These are phyloP conservation scores for Kluyveromyces starmeri DNA, from an alignment of 805 yeast species.

Conservation along the genomic window DNA sequence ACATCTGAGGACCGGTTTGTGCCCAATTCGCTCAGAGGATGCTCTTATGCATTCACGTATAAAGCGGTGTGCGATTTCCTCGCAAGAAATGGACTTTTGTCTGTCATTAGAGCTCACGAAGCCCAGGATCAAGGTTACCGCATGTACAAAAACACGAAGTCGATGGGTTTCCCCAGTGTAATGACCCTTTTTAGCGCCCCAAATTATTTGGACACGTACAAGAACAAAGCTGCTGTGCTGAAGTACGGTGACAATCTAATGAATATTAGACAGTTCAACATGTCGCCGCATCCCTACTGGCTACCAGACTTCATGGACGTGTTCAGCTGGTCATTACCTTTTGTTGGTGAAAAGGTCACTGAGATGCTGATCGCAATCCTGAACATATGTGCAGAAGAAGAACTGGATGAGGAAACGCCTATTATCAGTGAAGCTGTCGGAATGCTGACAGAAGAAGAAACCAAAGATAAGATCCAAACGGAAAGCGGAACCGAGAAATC, in stretches of 20 bases:
- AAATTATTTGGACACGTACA: slow-evolving; percentile 83
- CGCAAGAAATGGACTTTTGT: slow-evolving; percentile 65
- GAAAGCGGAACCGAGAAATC: neutral
- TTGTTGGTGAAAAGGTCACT: slow-evolving; percentile 92
- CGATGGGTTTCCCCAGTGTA: slow-evolving; percentile 82
- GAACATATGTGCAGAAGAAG: slow-evolving; percentile 93
- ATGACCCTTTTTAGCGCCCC: slow-evolving; percentile 94
- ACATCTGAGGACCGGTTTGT: slow-evolving; percentile 40
- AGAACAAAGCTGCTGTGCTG: slow-evolving; percentile 90
- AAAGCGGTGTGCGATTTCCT: slow-evolving; percentile 73
- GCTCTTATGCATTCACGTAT: slow-evolving; percentile 84
- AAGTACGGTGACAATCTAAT: slow-evolving; percentile 86
- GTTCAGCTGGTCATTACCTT: slow-evolving; percentile 94
- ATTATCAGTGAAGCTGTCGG: slow-evolving; percentile 36
- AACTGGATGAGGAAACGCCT: slow-evolving; percentile 67
- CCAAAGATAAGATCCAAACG: slow-evolving; percentile 2
- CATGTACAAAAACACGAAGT: slow-evolving; percentile 78
- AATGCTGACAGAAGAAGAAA: slow-evolving; percentile 20
- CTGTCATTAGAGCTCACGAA: slow-evolving; percentile 92
- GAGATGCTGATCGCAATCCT: slow-evolving; percentile 86
- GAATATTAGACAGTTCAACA: slow-evolving; percentile 91
- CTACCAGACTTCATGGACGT: slow-evolving; percentile 96
- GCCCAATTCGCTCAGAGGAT: slow-evolving; percentile 75
- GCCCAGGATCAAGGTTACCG: slow-evolving; percentile 97
- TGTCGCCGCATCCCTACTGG: slow-evolving; percentile 94